A percentile compares a stretch with the other conserved stretches of the same genome.
These are phyloP conservation scores for Colletotrichum liaoningense DNA, from an alignment of 2,329 filamentous ascomycete species.

Conservation along the genomic window DNA sequence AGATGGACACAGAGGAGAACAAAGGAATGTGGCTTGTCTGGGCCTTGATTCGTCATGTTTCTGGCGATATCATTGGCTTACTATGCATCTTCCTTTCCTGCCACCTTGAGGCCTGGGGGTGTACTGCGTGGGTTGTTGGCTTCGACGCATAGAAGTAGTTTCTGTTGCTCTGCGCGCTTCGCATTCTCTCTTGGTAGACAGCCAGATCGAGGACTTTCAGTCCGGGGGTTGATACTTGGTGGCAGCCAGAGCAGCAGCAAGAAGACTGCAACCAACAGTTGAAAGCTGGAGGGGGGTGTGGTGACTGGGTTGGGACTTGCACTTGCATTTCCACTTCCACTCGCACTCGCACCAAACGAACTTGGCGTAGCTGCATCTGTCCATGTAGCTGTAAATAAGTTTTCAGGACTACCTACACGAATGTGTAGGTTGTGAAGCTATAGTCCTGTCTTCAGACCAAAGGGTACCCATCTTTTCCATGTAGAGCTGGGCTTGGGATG, in stretches of 20 bases:
- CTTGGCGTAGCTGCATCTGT: constrained; percentile 21
- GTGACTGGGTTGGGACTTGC: neutral
- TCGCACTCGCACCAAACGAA: neutral
- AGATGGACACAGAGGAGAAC: constrained; percentile 24
- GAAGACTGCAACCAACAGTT: neutral
- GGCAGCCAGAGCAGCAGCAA: neutral
- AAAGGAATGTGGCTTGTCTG: constrained; percentile 32
- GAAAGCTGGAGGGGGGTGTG: constrained; percentile 19
- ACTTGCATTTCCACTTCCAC: constrained; percentile 1
- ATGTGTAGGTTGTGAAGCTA: neutral
- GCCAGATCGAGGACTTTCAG: neutral
- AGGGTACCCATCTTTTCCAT: neutral
- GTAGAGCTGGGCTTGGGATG: neutral
- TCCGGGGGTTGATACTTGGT: neutral
- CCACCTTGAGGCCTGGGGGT: constrained; percentile 1
- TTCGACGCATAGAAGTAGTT: constrained; percentile 1
- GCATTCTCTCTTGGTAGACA: neutral
- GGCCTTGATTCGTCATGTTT: constrained; percentile 33
- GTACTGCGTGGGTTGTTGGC: neutral
- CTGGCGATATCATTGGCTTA: constrained; percentile 9
- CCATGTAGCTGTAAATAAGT: neutral
- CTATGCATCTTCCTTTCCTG: neutral
- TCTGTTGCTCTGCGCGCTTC: neutral
- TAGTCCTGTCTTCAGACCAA: constrained; percentile 1
- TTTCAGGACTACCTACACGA: neutral